These are phyloP conservation scores for Cornus kousa DNA, from an alignment of 148 eudicot genomes.

Conservation along the genomic window DNA sequence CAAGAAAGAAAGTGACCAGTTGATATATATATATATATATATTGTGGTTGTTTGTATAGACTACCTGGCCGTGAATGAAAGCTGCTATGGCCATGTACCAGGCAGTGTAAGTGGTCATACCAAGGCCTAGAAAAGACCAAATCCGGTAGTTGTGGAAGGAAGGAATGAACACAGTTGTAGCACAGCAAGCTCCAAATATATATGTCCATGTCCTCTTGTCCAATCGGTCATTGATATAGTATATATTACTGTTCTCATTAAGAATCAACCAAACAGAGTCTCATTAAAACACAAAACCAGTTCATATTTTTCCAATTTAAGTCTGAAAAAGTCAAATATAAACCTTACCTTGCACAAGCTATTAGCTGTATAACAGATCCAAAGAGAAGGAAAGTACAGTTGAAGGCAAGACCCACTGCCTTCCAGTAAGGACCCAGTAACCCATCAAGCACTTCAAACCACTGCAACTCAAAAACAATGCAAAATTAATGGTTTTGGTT, in stretches of 20 bases:
- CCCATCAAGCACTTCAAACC: constrained; percentile 94
- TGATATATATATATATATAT: background rate
- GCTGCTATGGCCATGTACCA: constrained; percentile 91
- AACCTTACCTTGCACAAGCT: constrained; percentile 73
- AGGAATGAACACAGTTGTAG: constrained; percentile 74
- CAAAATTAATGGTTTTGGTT: background rate
- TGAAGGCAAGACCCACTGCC: constrained; percentile 76
- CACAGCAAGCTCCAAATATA: constrained; percentile 98
- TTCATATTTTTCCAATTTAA: background rate
- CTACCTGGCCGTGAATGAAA: constrained; percentile 75
- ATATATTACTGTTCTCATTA: constrained; percentile 61
- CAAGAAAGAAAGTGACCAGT: background rate
- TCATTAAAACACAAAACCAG: background rate
- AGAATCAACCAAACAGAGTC: background rate
- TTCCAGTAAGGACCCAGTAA: constrained; percentile 92
- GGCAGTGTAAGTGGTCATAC: constrained; percentile 98
- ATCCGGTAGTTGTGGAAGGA: constrained; percentile 94
- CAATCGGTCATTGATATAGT: constrained; percentile 84
- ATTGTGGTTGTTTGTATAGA: too few species aligned
- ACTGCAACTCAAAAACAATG: constrained; percentile 34
- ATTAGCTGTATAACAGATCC: constrained; percentile 95
- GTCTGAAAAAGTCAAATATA: constrained; percentile 2
- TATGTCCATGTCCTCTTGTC: constrained; percentile 99
- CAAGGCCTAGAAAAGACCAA: constrained; percentile 95
- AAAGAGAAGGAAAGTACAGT: constrained; percentile 78